Evolutionary conservation across 163 green algal species (phyloP), one percentile per base, ranked within the genome.

Genomic region (Smithsoniella earleae): DNA sequence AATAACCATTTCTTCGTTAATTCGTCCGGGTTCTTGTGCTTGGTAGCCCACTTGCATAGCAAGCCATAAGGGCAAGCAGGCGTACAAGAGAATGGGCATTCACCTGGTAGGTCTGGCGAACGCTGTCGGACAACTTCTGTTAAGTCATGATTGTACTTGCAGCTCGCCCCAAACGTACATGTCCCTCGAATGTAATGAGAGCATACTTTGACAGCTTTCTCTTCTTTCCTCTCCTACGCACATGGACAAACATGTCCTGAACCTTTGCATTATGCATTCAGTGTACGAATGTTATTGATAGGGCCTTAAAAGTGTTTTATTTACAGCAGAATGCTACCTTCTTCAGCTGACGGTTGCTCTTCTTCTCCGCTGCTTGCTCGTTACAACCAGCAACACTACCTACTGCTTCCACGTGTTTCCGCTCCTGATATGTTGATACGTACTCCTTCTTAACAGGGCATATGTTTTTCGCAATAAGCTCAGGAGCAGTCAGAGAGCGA

Each of bases 131-230:
- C 43, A 63, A 85, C 94, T 1, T 73, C 76, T 2, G 74, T 45
- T 2, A 90, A 52, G 54, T 96, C 88, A 52, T 96, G 90, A 36
- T 72, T 86, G 80, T 88, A 93, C 30, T 75, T 81, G 84, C 90
- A 93, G 1, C 45, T 66, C 27, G 83, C 78, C 0, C 82, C 82
- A 43, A 76, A 88, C 13, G 44, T 75, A 75, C 86, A 91, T 2
- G 46, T 77, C 1, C 78, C 79, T 16, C 76, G 25, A 3, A 76
- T 16, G 25, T 77, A 82, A 37, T 75, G 81, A 74, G 37, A 75
- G 80, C 83, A 88, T 8, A 88, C n/a, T n/a, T n/a, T n/a, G n/a
- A n/a, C n/a, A n/a, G n/a, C n/a, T n/a, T n/a, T n/a, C n/a, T n/a
- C n/a, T n/a, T n/a, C n/a, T n/a, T n/a, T n/a, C n/a, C n/a, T n/a